A percentile compares a stretch with the other conserved stretches of the same genome.
phyloP scores from a whole-genome alignment of 768 basidiomycete genomes.

The Boletales sp. region DNA sequence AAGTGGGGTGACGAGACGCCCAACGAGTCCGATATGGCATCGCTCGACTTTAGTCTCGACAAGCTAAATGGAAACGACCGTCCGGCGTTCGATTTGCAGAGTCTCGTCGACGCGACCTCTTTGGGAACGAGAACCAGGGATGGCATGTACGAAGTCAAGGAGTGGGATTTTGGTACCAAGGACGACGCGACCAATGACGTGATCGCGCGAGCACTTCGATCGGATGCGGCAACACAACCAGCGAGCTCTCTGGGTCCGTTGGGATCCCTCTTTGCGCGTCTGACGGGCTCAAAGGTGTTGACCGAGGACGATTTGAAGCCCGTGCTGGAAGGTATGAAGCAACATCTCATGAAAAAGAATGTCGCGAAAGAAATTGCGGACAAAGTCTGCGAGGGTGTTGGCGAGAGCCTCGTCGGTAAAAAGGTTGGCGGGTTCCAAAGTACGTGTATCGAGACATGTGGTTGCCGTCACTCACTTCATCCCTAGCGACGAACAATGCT shows the following conservation, averaged over 20 bases:
- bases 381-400: slow-evolving; percentile 93
- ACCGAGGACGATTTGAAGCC: slow-evolving; percentile 83
- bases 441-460: slow-evolving; percentile 34
- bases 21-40: slow-evolving; percentile 86
- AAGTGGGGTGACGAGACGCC: slow-evolving; percentile 90
- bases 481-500: slow-evolving; percentile 75
- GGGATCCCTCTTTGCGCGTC: slow-evolving; percentile 76
- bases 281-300: slow-evolving; percentile 83
- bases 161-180: slow-evolving; percentile 74
- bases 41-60: slow-evolving; percentile 81
- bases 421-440: slow-evolving; percentile 89
- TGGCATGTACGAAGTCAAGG: slow-evolving; percentile 70
- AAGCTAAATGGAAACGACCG: slow-evolving; percentile 38
- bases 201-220: slow-evolving; percentile 57
- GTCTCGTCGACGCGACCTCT: slow-evolving; percentile 66
- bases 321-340: slow-evolving; percentile 91
- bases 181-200: slow-evolving; percentile 47
- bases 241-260: slow-evolving; percentile 57
- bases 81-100: slow-evolving; percentile 49
- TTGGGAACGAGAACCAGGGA: slow-evolving; percentile 74
- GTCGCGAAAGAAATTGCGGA: slow-evolving; percentile 95
- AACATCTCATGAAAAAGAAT: slow-evolving; percentile 98
- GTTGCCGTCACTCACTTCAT: slow-evolving; percentile 5
- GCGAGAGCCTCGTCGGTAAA: slow-evolving; percentile 83
- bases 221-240: slow-evolving; percentile 34